These are phyloP conservation scores for Inonotus hispidus DNA, from an alignment of 1,284 basidiomycete genomes.

Conservation along the genomic window DNA sequence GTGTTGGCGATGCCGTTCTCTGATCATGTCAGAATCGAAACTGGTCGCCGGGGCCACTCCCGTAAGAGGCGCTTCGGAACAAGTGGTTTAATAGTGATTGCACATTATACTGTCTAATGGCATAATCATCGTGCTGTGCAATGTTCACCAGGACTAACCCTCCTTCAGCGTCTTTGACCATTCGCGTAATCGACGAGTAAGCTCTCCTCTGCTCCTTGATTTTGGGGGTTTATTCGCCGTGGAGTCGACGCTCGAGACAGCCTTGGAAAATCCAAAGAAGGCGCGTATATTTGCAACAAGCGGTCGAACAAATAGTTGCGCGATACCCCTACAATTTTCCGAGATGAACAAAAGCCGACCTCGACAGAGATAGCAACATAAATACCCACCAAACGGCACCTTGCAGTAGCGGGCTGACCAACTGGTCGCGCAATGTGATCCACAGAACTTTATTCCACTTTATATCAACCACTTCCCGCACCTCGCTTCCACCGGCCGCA, in stretches of 20 bases:
- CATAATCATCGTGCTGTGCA: neutral
- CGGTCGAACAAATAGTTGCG: slow-evolving; percentile 31
- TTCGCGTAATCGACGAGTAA: slow-evolving; percentile 18
- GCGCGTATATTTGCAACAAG: slow-evolving; percentile 27
- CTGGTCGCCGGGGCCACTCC: too few relatives aligned
- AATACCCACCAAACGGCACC: slow-evolving; percentile 59
- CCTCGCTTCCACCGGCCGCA: slow-evolving; percentile 23
- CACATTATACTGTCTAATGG: too few relatives aligned
- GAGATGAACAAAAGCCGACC: neutral
- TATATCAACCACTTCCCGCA: slow-evolving; percentile 36
- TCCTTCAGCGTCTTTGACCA: slow-evolving; percentile 14
- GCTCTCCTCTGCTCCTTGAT: slow-evolving; percentile 8
- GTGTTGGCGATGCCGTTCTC: neutral
- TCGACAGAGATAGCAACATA: slow-evolving; percentile 1
- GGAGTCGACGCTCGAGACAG: neutral
- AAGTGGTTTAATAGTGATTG: too few relatives aligned
- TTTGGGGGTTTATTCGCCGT: neutral
- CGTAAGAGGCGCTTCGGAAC: too few relatives aligned
- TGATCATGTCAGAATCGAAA: neutral
- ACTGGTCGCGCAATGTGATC: slow-evolving; percentile 62
- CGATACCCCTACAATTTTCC: slow-evolving; percentile 27
- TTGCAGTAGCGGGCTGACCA: slow-evolving; percentile 62
- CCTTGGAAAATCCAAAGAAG: slow-evolving; percentile 11
- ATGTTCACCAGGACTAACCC: neutral
- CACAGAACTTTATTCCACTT: slow-evolving; percentile 58